Base-by-base conservation (phyloP, 306 rosid species). In the Adenanthera pavonina region DNA sequence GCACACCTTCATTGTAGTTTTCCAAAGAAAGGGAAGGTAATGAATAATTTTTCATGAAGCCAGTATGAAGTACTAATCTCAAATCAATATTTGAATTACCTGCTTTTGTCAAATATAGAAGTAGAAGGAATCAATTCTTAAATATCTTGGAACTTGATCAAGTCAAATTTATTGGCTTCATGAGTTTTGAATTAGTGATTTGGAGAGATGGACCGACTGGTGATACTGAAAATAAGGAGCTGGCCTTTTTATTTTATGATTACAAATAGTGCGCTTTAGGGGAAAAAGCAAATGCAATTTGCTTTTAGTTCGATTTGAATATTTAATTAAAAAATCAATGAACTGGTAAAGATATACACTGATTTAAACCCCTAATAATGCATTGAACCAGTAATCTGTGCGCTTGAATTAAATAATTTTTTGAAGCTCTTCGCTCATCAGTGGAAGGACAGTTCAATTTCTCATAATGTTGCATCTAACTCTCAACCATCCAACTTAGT, bases 1-100 rank as follows among this genome's bases (percentile, higher is more conserved):
- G 54, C 46, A 57, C 48, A 46, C 30, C 79, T 56, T 56, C 8
- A 70, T 36, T 51, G 70, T 43, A 36, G n/a, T 43, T 48, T 77
- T 36, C 20, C 62, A 47, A 33, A 16, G 62, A 77, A 64, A 4
- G 53, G 25, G 48, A 8, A 76, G 44, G 43, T 25, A 57, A 75
- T 16, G 35, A 46, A 65, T 36, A 15, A 38, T 64, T 49, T 78
- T 35, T 15, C 38, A 3, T 53, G 7, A 35, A 46, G 49, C 47
- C 41, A 17, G 53, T 67, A 48, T 19, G 33, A 66, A 36, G 16
- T 67, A 33, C 33, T 38, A 19, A 41, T 62, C 76, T 78, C 19
- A 41, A 68, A 57, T 66, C 20, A 20, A 5, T 69, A 6, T 36
- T 40, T 30, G 44, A 15, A 34, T 41, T 36, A 0, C 14, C 16